Evolutionary conservation across 2,329 filamentous ascomycete genomes (phyloP).

Genomic region (Leptosphaerulina australis): DNA sequence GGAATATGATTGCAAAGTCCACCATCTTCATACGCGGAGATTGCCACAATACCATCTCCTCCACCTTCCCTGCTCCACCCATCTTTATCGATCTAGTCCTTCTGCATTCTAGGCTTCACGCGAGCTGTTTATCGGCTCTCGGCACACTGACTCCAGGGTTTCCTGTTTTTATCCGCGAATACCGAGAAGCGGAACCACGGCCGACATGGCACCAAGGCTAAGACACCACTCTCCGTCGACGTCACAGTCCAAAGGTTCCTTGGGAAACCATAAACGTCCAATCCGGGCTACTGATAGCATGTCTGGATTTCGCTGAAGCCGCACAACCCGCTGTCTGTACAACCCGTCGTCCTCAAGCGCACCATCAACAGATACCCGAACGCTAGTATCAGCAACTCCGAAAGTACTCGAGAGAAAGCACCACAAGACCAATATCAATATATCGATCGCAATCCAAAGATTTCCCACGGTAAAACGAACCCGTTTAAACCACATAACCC

Average conservation of each 20-base stretch:
- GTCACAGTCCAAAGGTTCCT: constrained; percentile 10
- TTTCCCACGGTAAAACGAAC: not conserved
- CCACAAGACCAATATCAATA: not conserved
- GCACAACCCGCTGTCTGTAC: not conserved
- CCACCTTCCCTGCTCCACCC: not conserved
- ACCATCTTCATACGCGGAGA: not conserved
- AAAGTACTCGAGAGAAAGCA: not conserved
- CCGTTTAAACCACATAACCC: not conserved
- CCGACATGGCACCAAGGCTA: constrained; percentile 6
- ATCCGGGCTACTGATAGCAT: not conserved
- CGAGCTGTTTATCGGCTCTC: constrained; percentile 1
- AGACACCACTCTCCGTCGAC: constrained; percentile 13
- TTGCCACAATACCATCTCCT: not conserved
- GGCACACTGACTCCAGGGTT: not conserved
- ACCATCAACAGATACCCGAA: not conserved
- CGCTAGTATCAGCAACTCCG: not conserved
- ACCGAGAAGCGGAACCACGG: constrained; percentile 1
- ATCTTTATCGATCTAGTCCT: not conserved
- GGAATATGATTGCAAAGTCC: not conserved
- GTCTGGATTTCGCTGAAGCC: not conserved
- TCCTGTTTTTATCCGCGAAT: not conserved
- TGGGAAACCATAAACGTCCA: not conserved
- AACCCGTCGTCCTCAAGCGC: not conserved
- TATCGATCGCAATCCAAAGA: not conserved
- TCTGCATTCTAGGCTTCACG: not conserved